Base-by-base conservation (phyloP, 1,284 basidiomycete genomes). In the Puccinia novopanici region DNA sequence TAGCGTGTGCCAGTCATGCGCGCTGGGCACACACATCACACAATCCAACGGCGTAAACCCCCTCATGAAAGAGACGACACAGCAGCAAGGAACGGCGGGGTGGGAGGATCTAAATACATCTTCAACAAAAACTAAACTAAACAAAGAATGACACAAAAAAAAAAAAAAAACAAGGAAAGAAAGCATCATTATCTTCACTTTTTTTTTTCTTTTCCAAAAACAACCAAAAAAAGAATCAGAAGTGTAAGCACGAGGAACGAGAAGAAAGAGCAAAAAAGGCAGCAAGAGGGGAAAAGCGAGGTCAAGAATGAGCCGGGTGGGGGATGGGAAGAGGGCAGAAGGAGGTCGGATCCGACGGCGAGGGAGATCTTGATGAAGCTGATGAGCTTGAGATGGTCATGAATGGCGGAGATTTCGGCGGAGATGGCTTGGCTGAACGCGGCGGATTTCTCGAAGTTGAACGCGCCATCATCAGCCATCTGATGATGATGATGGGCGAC, bases 351-450 rank as follows among this genome's bases (percentile, higher is more conserved):
- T 2, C 24, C 22, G 17, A 68, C 17, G 10, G 67, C 67, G n/a
- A 68, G 45, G 3, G 67, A 68, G 67, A 68, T 50, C 22, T 68
- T 68, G 42, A 50, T 50, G 24, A 68, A 68, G 15, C 40, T 19
- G 67, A 68, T 45, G 8, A 68, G n/a, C 3, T 68, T 48, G n/a
- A 68, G 27, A 17, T 68, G 42, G 3, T 68, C 24, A 30, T 68
- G 48, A 13, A 68, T 68, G 13, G 67, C 42, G 2, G 42, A 9
- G n/a, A 68, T 12, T 50, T 68, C 67, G 27, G 8, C 15, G 12
- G 22, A 24, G 6, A 68, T 2, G 10, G 48, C 6, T n/a, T 3
- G 42, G 10, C 27, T 9, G 67, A 48, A 68, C 1, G 42, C 10
- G 6, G 24, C n/a, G 42, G 27, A 68, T 30, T 68, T 68, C 42